Percentiles rank a stretch among this genome's conserved stretches.
Evolutionary conservation across 768 basidiomycete genomes (phyloP).

Genomic region (Gymnopilus dilepis): DNA sequence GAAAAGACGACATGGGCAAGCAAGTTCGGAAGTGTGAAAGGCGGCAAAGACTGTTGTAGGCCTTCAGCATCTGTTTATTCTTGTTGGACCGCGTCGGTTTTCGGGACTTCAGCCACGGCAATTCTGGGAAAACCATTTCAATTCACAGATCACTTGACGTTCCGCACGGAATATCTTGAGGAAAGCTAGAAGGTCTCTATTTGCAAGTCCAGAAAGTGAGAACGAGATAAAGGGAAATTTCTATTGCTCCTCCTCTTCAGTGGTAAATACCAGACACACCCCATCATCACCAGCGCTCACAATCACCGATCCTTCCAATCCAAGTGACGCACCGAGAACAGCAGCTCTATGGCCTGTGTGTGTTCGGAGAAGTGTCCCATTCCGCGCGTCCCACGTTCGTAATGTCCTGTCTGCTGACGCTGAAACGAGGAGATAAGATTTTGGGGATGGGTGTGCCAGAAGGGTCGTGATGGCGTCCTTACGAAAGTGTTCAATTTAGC

Average conservation of each 20-base stretch:
- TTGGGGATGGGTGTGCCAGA: slow-evolving; percentile 74
- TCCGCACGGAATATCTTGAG: not conserved
- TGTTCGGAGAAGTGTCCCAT: slow-evolving; percentile 75
- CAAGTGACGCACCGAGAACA: slow-evolving; percentile 77
- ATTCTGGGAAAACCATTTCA: not conserved
- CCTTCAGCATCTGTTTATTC: not conserved
- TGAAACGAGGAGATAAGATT: slow-evolving; percentile 79
- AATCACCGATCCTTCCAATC: slow-evolving; percentile 70
- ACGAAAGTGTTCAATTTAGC: slow-evolving; percentile 14
- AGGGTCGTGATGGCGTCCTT: slow-evolving; percentile 90
- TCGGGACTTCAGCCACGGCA: not conserved
- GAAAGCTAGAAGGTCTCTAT: not conserved
- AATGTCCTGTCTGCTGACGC: slow-evolving; percentile 87
- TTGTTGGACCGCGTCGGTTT: not conserved
- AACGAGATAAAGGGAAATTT: not conserved
- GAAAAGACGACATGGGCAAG: too few relatives aligned
- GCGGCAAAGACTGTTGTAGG: too few relatives aligned
- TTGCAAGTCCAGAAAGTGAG: not conserved
- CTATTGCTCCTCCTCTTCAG: slow-evolving; percentile 51
- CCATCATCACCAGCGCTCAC: slow-evolving; percentile 94
- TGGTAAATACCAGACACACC: slow-evolving; percentile 80
- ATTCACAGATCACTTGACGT: not conserved
- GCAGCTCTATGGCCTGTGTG: slow-evolving; percentile 85
- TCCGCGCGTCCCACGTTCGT: slow-evolving; percentile 92
- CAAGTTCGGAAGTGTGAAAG: too few relatives aligned